These are phyloP conservation scores for Hemisphaericaspora xylanilytica DNA, from an alignment of 1,139 yeast genomes.

Conservation along the genomic window DNA sequence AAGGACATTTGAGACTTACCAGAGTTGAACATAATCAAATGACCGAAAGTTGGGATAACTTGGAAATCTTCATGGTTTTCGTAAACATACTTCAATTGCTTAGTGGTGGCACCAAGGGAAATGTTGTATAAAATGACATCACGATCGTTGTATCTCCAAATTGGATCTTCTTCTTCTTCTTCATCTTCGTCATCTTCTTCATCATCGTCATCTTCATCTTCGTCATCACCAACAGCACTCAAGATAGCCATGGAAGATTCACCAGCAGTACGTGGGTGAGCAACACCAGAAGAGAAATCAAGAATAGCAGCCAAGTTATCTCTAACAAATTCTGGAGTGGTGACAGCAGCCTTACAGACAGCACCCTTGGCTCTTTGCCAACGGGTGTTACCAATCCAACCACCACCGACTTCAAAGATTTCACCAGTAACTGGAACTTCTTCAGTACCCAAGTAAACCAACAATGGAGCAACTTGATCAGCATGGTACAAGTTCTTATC, in stretches of 20 bases:
- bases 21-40: conserved; percentile 65
- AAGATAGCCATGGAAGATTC: conserved; percentile 81
- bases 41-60: conserved; percentile 91
- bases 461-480: conserved; percentile 85
- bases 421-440: conserved; percentile 55
- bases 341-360: conserved; percentile 53
- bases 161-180: conserved; percentile 49
- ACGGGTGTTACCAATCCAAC: conserved; percentile 93
- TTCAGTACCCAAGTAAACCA: conserved; percentile 73
- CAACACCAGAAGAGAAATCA: conserved; percentile 61
- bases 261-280: conserved; percentile 61
- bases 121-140: conserved; percentile 84
- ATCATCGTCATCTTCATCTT: conserved; percentile 47
- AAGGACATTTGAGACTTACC: conserved; percentile 52
- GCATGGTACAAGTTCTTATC: conserved; percentile 86
- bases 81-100: conserved; percentile 75
- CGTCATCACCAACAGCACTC: conserved; percentile 58
- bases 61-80: conserved; percentile 80
- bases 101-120: conserved; percentile 82
- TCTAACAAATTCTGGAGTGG: conserved; percentile 68
- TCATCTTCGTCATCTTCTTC: conserved; percentile 50
- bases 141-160: conserved; percentile 54
- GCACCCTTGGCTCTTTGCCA: conserved; percentile 94
- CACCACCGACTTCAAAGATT: conserved; percentile 62
- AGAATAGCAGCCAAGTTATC: conserved; percentile 65